Percentiles rank a stretch among this genome's conserved stretches.
These are phyloP conservation scores for Lithohypha guttulata DNA, from an alignment of 2,329 filamentous ascomycete species.

Conservation along the genomic window DNA sequence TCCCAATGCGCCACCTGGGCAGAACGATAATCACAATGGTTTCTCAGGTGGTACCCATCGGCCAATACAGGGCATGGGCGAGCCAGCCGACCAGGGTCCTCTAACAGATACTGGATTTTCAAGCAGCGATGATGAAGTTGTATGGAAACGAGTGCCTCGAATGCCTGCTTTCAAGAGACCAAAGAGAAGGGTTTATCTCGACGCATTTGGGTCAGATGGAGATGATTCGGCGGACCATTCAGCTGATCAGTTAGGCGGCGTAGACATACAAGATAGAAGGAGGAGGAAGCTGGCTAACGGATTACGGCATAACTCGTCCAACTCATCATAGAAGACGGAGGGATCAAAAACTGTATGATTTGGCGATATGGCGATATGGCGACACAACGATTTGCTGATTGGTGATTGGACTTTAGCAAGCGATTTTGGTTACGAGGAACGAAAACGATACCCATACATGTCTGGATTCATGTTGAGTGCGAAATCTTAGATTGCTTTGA, in stretches of 20 bases:
- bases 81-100: too few species aligned
- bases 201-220: conserved; percentile 18
- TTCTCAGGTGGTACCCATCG: conserved; percentile 20
- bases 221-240: conserved; percentile 5
- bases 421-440: too few species aligned
- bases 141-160: conserved; percentile 17
- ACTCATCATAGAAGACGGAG: neutral
- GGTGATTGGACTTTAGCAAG: too few species aligned
- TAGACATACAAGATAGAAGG: neutral
- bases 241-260: too few species aligned
- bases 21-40: conserved; percentile 18
- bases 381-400: too few species aligned
- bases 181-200: conserved; percentile 18
- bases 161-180: conserved; percentile 19
- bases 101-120: conserved; percentile 11
- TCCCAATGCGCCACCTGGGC: conserved; percentile 24
- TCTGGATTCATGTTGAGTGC: too few species aligned
- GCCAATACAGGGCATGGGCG: conserved; percentile 9
- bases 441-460: too few species aligned
- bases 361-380: too few species aligned
- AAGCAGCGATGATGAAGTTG: conserved; percentile 21
- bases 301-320: neutral
- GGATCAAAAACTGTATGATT: neutral
- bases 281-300: conserved; percentile 6
- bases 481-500: too few species aligned